Conservation (phyloP, 2,329 filamentous ascomycete species). For the Beauveria sp. region DNA sequence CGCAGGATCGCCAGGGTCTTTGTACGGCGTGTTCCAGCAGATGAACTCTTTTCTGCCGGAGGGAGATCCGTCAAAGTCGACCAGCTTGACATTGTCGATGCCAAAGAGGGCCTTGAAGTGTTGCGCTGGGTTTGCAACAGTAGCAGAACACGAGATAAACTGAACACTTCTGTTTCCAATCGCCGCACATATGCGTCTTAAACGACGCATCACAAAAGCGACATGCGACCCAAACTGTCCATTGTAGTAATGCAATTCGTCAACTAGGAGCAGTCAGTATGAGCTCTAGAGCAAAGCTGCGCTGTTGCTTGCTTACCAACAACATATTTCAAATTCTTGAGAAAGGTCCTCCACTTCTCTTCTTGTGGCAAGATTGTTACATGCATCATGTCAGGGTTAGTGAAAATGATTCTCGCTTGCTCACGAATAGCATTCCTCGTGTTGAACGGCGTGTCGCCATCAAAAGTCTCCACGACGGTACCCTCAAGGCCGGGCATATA, state of each 20-base stretch:
- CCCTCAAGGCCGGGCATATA: slow-evolving; percentile 74
- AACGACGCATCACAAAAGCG: slow-evolving; percentile 84
- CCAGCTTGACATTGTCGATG: slow-evolving; percentile 68
- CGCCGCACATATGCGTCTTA: slow-evolving; percentile 81
- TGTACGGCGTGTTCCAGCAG: slow-evolving; percentile 96
- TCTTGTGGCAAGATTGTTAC: slow-evolving; percentile 90
- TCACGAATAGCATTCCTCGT: slow-evolving; percentile 76
- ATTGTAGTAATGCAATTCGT: slow-evolving; percentile 94
- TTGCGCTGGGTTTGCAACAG: slow-evolving; percentile 82
- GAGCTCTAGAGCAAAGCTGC: not conserved
- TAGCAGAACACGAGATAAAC: slow-evolving; percentile 95
- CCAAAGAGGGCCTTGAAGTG: slow-evolving; percentile 97
- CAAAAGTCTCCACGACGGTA: slow-evolving; percentile 82
- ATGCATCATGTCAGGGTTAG: slow-evolving; percentile 97
- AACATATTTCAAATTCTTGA: slow-evolving; percentile 85
- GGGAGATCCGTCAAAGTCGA: slow-evolving; percentile 89
- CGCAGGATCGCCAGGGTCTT: slow-evolving; percentile 77
- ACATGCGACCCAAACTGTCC: slow-evolving; percentile 91
- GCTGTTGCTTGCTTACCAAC: slow-evolving; percentile 46
- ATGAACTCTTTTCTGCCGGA: slow-evolving; percentile 86
- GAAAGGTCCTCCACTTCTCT: slow-evolving; percentile 75
- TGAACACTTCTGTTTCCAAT: slow-evolving; percentile 78
- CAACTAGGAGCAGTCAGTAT: slow-evolving; percentile 37
- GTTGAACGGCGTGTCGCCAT: slow-evolving; percentile 83
- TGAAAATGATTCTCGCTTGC: slow-evolving; percentile 87